Conservation (phyloP, 805 yeast species). For the Pichia cephalocereana region DNA sequence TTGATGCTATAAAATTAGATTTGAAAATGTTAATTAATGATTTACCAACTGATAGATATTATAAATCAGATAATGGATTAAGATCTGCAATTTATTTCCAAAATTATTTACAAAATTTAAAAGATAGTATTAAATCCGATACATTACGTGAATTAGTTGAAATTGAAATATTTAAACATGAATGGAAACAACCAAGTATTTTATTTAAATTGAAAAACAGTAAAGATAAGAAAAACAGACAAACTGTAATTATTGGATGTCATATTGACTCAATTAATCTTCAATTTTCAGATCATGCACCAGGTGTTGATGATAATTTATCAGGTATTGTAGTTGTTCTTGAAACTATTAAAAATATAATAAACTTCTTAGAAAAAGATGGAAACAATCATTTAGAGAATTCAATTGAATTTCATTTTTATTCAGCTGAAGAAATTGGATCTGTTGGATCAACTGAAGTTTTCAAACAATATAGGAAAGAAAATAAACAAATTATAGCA, state of each 20-base stretch:
- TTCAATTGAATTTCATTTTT: slow-evolving; percentile 87
- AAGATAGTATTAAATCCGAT: slow-evolving; percentile 12
- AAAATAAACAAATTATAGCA: slow-evolving; percentile 52
- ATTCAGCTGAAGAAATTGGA: slow-evolving; percentile 93
- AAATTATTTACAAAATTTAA: slow-evolving; percentile 31
- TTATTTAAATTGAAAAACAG: slow-evolving; percentile 45
- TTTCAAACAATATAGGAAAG: slow-evolving; percentile 42
- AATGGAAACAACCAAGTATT: slow-evolving; percentile 73
- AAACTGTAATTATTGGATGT: slow-evolving; percentile 67
- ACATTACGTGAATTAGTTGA: slow-evolving; percentile 17
- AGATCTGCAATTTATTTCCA: slow-evolving; percentile 66
- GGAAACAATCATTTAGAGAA: slow-evolving; percentile 32
- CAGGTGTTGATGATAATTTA: slow-evolving; percentile 96
- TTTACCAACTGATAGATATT: slow-evolving; percentile 52
- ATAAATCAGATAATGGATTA: slow-evolving; percentile 60
- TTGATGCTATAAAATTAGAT: background rate
- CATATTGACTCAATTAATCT: slow-evolving; percentile 83
- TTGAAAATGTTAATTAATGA: slow-evolving; percentile 4
- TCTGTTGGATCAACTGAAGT: slow-evolving; percentile 78
- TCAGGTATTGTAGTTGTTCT: slow-evolving; percentile 75
- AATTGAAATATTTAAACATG: slow-evolving; percentile 48
- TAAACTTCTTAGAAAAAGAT: slow-evolving; percentile 9
- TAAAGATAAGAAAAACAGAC: slow-evolving; percentile 17
- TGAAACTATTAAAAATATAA: slow-evolving; percentile 62
- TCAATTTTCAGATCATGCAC: slow-evolving; percentile 57